Evolutionary conservation across 805 yeast genomes (phyloP), one percentile per base, ranked within the genome.

Genomic region (Barnettozyma pratensis): DNA sequence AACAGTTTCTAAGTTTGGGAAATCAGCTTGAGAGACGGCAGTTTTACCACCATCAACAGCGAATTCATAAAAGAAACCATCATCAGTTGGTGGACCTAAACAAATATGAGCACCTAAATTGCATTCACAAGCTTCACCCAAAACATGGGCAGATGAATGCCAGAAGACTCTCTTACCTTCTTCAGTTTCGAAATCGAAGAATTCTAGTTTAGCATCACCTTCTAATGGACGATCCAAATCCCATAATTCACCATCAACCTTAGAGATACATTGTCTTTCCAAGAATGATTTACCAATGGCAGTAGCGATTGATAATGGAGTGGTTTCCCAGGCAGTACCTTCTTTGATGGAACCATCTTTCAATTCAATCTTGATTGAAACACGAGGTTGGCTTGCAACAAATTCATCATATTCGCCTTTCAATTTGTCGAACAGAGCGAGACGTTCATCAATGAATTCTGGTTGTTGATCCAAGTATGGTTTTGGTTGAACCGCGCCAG

Each of bases 51-150:
- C 91, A 51, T 80, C 77, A 62, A 90, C 81, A 49, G 96, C 76
- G 85, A 94, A 90, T 67, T 94, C 99, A 70, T 94, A 94, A 74
- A 92, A 94, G 73, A 94, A 94, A 41, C 99, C 99, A 55, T 92
- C 98, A 47, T 85, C 89, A 52, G 97, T 92, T 67, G 99, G 99
- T 32, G 99, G 99, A 57, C 99, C 99, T 55, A 83, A 74, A 67
- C 88, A 82, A 56, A 94, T 81, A 67, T 92, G 96, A 56, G 96
- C 95, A 58, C 97, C 98, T 67, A 85, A 75, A 69, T 89, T 94
- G 68, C 97, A 85, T 73, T 94, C 99, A 74, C 96, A 87, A 43
- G 97, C 92, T 74, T 94, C 99, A 71, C 99, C 99, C 60, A 94
- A 74, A 47, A 94, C 92, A 71, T 94, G 99, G 46, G 99, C 99